These are phyloP conservation scores for Jatropha multifida DNA, from an alignment of 441 rosid species.

Conservation along the genomic window DNA sequence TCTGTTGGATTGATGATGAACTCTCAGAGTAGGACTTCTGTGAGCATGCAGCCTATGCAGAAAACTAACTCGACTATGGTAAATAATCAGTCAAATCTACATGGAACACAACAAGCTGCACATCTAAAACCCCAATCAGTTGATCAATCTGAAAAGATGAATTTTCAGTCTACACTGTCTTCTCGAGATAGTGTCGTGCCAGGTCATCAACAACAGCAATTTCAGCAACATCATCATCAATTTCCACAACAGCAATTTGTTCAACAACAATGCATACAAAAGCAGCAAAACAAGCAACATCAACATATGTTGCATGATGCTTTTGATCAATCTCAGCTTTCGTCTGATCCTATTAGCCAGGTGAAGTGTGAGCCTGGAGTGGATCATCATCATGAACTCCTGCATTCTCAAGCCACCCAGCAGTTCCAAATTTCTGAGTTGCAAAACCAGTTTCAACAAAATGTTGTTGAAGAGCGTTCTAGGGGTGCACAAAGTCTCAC, in stretches of 20 bases:
- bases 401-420: constrained; percentile 63
- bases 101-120: constrained; percentile 47
- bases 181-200: constrained; percentile 50
- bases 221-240: constrained; percentile 67
- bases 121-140: constrained; percentile 44
- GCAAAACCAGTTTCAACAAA: constrained; percentile 76
- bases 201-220: constrained; percentile 74
- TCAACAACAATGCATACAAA: constrained; percentile 63
- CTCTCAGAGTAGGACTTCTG: constrained; percentile 58
- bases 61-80: constrained; percentile 54
- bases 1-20: constrained; percentile 65
- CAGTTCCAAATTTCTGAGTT: constrained; percentile 63
- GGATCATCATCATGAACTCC: constrained; percentile 54
- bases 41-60: constrained; percentile 60
- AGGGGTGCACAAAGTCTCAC: constrained; percentile 46
- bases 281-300: constrained; percentile 73
- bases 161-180: constrained; percentile 47
- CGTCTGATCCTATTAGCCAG: constrained; percentile 55
- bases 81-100: constrained; percentile 53
- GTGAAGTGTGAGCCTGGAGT: constrained; percentile 81
- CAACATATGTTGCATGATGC: constrained; percentile 54
- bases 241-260: constrained; percentile 70
- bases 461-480: constrained; percentile 54
- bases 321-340: constrained; percentile 60
- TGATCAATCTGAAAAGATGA: constrained; percentile 56